A percentile compares a stretch with the other conserved stretches of the same genome.
phyloP scores from a whole-genome alignment of 2,329 filamentous ascomycete species.

The Aspergillus versicolor region DNA sequence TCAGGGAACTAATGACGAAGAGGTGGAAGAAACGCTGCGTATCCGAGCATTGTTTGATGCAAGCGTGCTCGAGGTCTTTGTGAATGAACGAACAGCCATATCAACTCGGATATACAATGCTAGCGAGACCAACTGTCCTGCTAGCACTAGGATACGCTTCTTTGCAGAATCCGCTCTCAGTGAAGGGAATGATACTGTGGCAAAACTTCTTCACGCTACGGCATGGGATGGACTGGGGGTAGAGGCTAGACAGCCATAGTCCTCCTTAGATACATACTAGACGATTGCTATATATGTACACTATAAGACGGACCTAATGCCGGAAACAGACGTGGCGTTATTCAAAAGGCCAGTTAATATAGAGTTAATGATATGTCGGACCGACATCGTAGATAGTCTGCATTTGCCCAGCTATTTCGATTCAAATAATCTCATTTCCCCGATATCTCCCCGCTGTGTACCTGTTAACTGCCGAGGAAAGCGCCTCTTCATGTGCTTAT shows the following conservation, averaged over 20 bases:
- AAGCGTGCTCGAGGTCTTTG: conserved; percentile 48
- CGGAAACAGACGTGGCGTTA: too few species aligned
- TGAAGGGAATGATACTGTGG: background rate
- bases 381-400: too few species aligned
- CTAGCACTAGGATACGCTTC: conserved; percentile 16
- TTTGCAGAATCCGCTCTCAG: conserved; percentile 18
- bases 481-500: too few species aligned
- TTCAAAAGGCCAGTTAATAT: too few species aligned
- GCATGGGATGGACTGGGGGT: conserved; percentile 26
- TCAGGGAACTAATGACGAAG: background rate
- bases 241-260: background rate
- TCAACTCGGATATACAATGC: conserved; percentile 39
- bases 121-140: conserved; percentile 8
- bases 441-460: too few species aligned
- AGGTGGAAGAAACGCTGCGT: conserved; percentile 36
- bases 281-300: too few species aligned
- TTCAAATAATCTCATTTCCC: too few species aligned
- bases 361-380: too few species aligned
- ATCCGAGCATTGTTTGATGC: conserved; percentile 45
- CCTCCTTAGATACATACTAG: too few species aligned
- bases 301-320: too few species aligned
- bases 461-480: too few species aligned
- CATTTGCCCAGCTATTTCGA: too few species aligned
- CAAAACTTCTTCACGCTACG: conserved; percentile 18
- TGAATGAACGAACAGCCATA: conserved; percentile 45